phyloP scores from a whole-genome alignment of 75 land plant genomes.

The Picea glauca region DNA sequence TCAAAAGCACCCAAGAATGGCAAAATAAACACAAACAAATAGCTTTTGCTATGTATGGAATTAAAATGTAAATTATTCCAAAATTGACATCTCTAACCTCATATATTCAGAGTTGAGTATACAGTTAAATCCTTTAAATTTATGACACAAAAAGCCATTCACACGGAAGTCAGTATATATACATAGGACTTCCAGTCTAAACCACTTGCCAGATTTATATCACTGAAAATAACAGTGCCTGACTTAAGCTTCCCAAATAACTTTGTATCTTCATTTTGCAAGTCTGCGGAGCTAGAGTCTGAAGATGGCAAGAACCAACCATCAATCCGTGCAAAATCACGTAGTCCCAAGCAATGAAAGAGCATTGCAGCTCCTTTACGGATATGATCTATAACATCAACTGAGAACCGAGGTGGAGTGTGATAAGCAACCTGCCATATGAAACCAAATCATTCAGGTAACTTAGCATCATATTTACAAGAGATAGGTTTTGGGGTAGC shows the following conservation, averaged over 20 bases:
- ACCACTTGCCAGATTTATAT: slow-evolving; percentile 68
- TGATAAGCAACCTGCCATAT: slow-evolving; percentile 67
- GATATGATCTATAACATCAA: slow-evolving; percentile 49
- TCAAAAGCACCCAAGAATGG: not conserved
- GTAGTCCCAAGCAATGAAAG: slow-evolving; percentile 49
- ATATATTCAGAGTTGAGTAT: not conserved
- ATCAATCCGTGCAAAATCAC: slow-evolving; percentile 89
- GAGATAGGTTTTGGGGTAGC: too few relatives aligned
- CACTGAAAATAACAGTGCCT: slow-evolving; percentile 62
- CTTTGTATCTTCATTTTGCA: slow-evolving; percentile 8
- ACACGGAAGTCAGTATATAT: not conserved
- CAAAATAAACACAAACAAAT: not conserved
- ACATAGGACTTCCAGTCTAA: not conserved
- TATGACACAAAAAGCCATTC: not conserved
- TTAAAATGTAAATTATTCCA: not conserved
- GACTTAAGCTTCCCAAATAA: slow-evolving; percentile 37
- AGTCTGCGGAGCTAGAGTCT: not conserved
- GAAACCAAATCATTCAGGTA: not conserved
- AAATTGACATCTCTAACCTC: not conserved
- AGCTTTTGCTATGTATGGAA: not conserved
- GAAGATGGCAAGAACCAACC: slow-evolving; percentile 77
- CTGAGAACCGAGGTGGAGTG: slow-evolving; percentile 79
- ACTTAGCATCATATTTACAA: not conserved
- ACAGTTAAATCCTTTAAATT: not conserved
- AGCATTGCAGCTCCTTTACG: slow-evolving; percentile 61